phyloP scores from a whole-genome alignment of 495 filamentous ascomycete species.

The Terfezia claveryi region DNA sequence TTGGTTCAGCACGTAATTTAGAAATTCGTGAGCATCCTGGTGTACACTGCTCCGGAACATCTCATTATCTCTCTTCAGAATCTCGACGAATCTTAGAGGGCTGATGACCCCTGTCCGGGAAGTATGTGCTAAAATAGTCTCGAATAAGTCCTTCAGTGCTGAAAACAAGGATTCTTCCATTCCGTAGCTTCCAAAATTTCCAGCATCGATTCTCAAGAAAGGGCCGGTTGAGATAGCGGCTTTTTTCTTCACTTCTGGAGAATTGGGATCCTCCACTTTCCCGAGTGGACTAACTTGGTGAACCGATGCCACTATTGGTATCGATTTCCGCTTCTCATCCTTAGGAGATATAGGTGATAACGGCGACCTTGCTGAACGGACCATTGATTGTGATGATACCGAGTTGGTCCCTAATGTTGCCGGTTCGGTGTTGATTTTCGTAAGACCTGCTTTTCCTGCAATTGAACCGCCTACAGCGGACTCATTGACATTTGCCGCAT shows the following conservation, averaged over 20 bases:
- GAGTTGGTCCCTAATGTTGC: background rate
- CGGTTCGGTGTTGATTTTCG: conserved; percentile 27
- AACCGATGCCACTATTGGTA: conserved; percentile 25
- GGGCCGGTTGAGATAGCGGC: conserved; percentile 70
- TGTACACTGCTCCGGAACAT: conserved; percentile 96
- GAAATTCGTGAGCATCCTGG: conserved; percentile 94
- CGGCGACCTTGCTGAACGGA: background rate
- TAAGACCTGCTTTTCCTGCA: conserved; percentile 6
- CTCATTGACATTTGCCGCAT: conserved; percentile 30
- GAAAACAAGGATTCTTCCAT: conserved; percentile 93
- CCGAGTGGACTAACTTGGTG: conserved; percentile 19
- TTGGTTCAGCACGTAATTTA: conserved; percentile 86
- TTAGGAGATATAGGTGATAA: conserved; percentile 10
- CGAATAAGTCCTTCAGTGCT: conserved; percentile 86
- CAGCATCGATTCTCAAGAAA: conserved; percentile 56
- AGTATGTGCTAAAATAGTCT: conserved; percentile 60
- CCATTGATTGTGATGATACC: background rate
- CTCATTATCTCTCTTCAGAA: conserved; percentile 80
- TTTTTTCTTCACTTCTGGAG: conserved; percentile 93
- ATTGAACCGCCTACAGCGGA: conserved; percentile 5
- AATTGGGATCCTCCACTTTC: conserved; percentile 46
- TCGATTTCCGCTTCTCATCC: conserved; percentile 14
- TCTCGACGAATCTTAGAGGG: conserved; percentile 79
- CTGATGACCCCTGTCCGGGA: conserved; percentile 79
- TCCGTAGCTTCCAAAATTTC: conserved; percentile 59